Conservation (phyloP, 208 protist genomes). For the Trypanosoma boissoni region DNA sequence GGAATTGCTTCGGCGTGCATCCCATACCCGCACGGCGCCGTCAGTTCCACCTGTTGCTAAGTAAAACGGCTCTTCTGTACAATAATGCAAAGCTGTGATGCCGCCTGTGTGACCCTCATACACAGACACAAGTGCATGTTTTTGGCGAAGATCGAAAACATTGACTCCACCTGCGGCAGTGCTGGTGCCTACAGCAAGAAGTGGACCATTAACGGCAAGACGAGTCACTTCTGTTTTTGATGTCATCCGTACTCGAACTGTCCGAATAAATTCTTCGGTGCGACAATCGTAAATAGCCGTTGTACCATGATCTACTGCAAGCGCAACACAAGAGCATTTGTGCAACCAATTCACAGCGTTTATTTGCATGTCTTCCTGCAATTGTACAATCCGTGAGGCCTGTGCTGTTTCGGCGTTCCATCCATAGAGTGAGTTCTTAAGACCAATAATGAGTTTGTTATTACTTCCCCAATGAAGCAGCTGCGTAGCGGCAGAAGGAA, state of each 20-base stretch:
- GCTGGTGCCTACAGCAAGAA: constrained; percentile 57
- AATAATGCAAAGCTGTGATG: constrained; percentile 64
- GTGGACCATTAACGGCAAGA: constrained; percentile 65
- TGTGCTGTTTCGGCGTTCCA: constrained; percentile 63
- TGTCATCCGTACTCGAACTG: constrained; percentile 38
- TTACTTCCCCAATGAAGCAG: constrained; percentile 84
- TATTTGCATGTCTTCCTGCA: constrained; percentile 48
- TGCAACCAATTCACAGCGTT: constrained; percentile 74
- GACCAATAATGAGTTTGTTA: constrained; percentile 78
- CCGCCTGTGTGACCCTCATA: constrained; percentile 54
- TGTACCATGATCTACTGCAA: constrained; percentile 53
- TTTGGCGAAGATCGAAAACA: constrained; percentile 72
- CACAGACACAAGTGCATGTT: constrained; percentile 57
- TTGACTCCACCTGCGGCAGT: constrained; percentile 37
- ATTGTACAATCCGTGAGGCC: constrained; percentile 50
- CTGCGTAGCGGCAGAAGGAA: constrained; percentile 49
- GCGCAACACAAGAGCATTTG: constrained; percentile 66
- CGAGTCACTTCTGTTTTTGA: constrained; percentile 38
- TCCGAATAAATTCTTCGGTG: constrained; percentile 56
- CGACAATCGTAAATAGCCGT: constrained; percentile 74
- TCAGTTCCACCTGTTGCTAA: constrained; percentile 65
- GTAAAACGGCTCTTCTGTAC: constrained; percentile 74
- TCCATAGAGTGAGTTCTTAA: constrained; percentile 67
- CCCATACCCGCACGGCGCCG: constrained; percentile 72
- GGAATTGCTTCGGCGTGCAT: constrained; percentile 44